Evolutionary conservation across 805 yeast genomes (phyloP), one percentile per base, ranked within the genome.

Genomic region (Cyberlindnera subsufficiens): DNA sequence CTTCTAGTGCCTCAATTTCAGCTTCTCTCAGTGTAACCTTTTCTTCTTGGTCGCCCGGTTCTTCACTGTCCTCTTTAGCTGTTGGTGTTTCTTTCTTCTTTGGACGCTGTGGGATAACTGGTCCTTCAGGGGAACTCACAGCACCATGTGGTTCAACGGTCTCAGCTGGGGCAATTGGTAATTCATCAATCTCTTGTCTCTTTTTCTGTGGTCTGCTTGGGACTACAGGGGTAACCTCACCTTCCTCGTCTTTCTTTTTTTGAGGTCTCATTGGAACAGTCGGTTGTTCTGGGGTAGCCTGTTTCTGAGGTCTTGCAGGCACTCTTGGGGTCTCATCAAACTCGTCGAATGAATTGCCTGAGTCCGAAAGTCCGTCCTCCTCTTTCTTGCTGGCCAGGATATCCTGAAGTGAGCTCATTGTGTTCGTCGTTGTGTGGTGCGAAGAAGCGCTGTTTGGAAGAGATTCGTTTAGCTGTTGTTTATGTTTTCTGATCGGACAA

Each of bases 241-340:
- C 27, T 22, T 22, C 27, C 27, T 22, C 11, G 6, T 2, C 27
- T 22, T 22, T 22, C 27, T 35, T 19, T 40, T 38, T 40, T 3
- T 36, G 18, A 15, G 54, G 51, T 33, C 50, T 42, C 29, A 31
- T 19, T 10, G 52, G 52, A 22, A 43, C 30, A n/a, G 40, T 30
- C 4, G 53, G 50, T 14, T 37, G 30, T 11, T 40, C 43, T 11
- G 22, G 17, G n/a, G 25, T 37, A 34, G 34, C 11, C 29, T n/a
- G 11, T 22, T 4, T 18, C 13, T 22, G 27, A 22, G 27, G 27
- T 9, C 27, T 22, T 22, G 27, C 27, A 22, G 27, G 27, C 27
- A 22, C 27, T 22, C 27, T 22, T 22, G 27, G 27, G 7, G 30
- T 27, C 19, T 35, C 39, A 14, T 32, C 43, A 17, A 39, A 32